Evolutionary conservation across 129 eudicot species (phyloP).

Genomic region (Calendula officinalis): DNA sequence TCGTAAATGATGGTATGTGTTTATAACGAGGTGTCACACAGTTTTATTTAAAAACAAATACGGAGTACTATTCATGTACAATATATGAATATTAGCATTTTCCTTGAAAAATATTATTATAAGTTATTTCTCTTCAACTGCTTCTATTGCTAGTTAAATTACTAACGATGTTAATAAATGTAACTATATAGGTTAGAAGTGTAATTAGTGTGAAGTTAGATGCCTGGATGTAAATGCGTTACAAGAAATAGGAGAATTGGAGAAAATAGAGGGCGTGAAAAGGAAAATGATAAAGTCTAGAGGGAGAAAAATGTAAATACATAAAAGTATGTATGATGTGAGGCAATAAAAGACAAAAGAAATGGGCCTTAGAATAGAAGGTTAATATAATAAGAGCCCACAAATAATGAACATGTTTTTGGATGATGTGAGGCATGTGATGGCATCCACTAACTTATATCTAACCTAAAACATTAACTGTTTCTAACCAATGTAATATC

Average conservation of each 20-base stretch:
- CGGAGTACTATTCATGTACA: too few species aligned
- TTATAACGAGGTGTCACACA: too few species aligned
- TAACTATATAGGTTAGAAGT: background rate
- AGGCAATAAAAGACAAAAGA: conserved; percentile 18
- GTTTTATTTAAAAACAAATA: too few species aligned
- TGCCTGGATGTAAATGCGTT: background rate
- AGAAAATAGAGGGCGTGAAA: background rate
- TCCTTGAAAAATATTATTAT: too few species aligned
- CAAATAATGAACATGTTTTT: conserved; percentile 30
- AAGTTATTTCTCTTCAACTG: too few species aligned
- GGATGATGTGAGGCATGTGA: conserved; percentile 23
- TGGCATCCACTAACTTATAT: conserved; percentile 22
- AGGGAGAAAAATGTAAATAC: background rate
- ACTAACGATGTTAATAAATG: background rate
- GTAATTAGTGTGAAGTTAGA: background rate
- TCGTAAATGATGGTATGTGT: too few species aligned
- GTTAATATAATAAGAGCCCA: conserved; percentile 18
- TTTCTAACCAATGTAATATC: background rate
- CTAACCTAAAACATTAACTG: conserved; percentile 11
- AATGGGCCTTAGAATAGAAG: conserved; percentile 20
- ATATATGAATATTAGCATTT: too few species aligned
- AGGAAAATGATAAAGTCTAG: background rate
- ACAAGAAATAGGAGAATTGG: background rate
- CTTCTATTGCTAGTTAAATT: too few species aligned
- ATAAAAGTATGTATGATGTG: conserved; percentile 1